Evolutionary conservation across 2,329 filamentous ascomycete species (phyloP).

Genomic region (Ascochyta koolunga): DNA sequence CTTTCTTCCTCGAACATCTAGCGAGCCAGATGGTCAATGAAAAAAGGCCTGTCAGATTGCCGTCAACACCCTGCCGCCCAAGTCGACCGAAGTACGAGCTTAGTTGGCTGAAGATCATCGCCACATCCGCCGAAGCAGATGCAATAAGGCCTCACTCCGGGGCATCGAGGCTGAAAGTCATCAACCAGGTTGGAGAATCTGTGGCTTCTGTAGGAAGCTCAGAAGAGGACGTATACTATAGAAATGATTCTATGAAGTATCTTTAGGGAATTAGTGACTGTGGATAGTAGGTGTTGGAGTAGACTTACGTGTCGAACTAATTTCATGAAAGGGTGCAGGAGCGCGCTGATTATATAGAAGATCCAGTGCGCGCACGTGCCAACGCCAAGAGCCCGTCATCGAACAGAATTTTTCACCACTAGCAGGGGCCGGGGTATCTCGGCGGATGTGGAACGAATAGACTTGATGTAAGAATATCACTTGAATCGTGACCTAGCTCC

Average conservation of each 20-base stretch:
- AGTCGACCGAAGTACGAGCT: slow-evolving; percentile 77
- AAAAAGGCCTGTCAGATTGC: slow-evolving; percentile 77
- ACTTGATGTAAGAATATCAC: too few relatives aligned
- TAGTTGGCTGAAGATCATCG: slow-evolving; percentile 90
- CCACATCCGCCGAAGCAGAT: slow-evolving; percentile 80
- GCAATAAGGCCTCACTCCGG: slow-evolving; percentile 80
- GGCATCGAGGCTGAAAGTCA: slow-evolving; percentile 83
- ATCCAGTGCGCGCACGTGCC: too few relatives aligned
- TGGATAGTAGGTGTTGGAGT: too few relatives aligned
- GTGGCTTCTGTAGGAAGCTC: slow-evolving; percentile 91
- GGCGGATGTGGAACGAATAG: too few relatives aligned
- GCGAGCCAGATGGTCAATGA: slow-evolving; percentile 42
- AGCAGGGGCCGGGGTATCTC: too few relatives aligned
- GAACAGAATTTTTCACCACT: too few relatives aligned
- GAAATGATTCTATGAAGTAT: slow-evolving; percentile 63
- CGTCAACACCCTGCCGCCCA: slow-evolving; percentile 80
- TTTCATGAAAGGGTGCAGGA: too few relatives aligned
- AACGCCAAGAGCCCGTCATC: too few relatives aligned
- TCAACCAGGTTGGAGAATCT: slow-evolving; percentile 90
- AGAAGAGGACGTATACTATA: slow-evolving; percentile 96
- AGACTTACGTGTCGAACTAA: slow-evolving; percentile 20
- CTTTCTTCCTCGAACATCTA: slow-evolving; percentile 38
- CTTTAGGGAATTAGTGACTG: too few relatives aligned
- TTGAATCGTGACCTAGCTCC: too few relatives aligned
- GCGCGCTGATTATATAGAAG: too few relatives aligned